Base-by-base conservation (phyloP, 2,329 filamentous ascomycete species). In the Cordyceps militaris region DNA sequence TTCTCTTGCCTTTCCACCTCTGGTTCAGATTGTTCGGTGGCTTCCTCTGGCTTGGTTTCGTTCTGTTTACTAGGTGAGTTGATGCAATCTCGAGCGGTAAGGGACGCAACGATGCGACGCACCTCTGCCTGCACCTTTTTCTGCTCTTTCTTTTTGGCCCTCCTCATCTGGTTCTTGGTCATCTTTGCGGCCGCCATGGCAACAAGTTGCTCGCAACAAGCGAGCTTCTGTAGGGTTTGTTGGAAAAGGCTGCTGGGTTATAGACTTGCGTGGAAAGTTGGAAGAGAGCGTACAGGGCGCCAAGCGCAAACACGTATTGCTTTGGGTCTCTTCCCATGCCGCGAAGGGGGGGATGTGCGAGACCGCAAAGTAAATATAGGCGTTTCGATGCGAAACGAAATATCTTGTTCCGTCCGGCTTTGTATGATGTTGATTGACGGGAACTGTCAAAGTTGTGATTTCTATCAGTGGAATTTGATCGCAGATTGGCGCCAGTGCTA, bases 141-240 rank as follows among this genome's bases (percentile, higher is more conserved):
- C 70, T 90, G 84, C 66, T 91, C 88, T 85, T 96, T 97, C 83
- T 94, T 96, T 79, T 93, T 92, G 50, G 91, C 89, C 71, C 93
- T 86, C 71, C 91, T 84, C 78, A 92, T 87, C 75, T 96, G 91
- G 74, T 97, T 97, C 79, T 97, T 97, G 71, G 88, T 91, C 78
- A 88, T 85, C 77, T 93, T 95, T 64, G 79, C 73, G 63, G 77
- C 72, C 67, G 82, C 83, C 84, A 86, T 87, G 69, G 71, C 77
- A 73, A 59, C 50, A 52, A 59, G 50, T 24, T 42, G 26, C 46
- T 56, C 43, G 50, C 50, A 38, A 57, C 23, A 10, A 52, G 55
- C 55, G 55, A 57, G 38, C 26, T 57, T 21, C 55, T 46, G 28
- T 44, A 47, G 10, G 30, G 30, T 40, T 11, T 51, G 28, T 51